Evolutionary conservation across 2,329 filamentous ascomycete species (phyloP).

Genomic region (Amesomyces nigricolor): DNA sequence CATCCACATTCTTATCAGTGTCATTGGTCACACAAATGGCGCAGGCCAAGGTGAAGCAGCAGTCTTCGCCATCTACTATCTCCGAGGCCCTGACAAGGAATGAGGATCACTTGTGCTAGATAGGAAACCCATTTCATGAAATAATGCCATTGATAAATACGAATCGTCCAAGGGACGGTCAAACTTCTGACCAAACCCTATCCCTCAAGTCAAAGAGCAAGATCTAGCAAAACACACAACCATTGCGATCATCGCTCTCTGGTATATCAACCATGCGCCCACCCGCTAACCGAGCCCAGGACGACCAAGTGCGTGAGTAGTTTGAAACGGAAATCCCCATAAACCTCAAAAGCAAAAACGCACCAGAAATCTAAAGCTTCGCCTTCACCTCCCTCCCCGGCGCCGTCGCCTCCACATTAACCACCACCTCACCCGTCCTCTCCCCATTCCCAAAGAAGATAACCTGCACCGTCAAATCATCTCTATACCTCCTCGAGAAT

Average conservation of each 20-base stretch:
- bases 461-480: conserved; percentile 94
- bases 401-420: conserved; percentile 84
- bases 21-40: too few relatives aligned
- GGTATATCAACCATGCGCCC: conserved; percentile 16
- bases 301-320: neutral
- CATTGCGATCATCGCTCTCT: neutral
- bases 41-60: too few relatives aligned
- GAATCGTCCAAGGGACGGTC: too few relatives aligned
- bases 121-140: too few relatives aligned
- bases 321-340: neutral
- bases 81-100: too few relatives aligned
- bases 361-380: conserved; percentile 22
- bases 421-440: conserved; percentile 68
- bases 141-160: too few relatives aligned
- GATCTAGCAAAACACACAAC: neutral
- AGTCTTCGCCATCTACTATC: too few relatives aligned
- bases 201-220: neutral
- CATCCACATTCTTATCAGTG: too few relatives aligned
- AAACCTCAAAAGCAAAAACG: neutral
- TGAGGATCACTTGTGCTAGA: too few relatives aligned
- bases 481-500: conserved; percentile 84
- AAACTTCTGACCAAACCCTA: too few relatives aligned
- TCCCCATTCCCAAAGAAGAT: conserved; percentile 91
- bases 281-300: conserved; percentile 1
- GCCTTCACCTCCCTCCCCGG: conserved; percentile 33